Conservation (phyloP, 495 filamentous ascomycete genomes). For the Annulohypoxylon bovei region DNA sequence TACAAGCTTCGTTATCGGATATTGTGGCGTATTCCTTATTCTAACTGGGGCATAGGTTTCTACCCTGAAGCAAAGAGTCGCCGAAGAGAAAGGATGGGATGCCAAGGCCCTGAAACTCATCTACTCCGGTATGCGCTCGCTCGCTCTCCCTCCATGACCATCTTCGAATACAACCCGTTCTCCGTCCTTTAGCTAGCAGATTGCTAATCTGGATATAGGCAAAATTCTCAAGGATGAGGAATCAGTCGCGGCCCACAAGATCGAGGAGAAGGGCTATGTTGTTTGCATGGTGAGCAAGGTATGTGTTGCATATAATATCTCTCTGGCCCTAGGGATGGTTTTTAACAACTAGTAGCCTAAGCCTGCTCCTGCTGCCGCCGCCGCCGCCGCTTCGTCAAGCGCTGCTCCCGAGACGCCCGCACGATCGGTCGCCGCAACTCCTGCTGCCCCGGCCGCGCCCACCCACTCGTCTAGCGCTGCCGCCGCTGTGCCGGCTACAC, state of each 20-base stretch:
- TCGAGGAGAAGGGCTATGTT: conserved; percentile 99
- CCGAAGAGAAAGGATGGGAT: conserved; percentile 90
- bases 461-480: conserved; percentile 59
- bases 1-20: background rate
- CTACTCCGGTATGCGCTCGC: conserved; percentile 80
- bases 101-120: conserved; percentile 90
- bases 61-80: conserved; percentile 89
- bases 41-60: conserved; percentile 70
- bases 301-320: conserved; percentile 35
- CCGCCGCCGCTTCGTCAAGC: conserved; percentile 63
- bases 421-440: conserved; percentile 67
- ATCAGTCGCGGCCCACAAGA: conserved; percentile 93
- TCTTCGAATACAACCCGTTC: background rate
- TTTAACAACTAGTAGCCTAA: conserved; percentile 67
- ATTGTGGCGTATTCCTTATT: conserved; percentile 50
- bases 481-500: conserved; percentile 75
- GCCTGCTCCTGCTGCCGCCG: conserved; percentile 63
- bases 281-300: conserved; percentile 98
- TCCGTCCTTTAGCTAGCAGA: background rate
- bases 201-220: conserved; percentile 62
- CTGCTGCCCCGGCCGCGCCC: conserved; percentile 67
- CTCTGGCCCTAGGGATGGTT: conserved; percentile 5
- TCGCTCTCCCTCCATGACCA: background rate
- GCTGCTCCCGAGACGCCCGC: conserved; percentile 75
- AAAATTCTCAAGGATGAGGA: conserved; percentile 98